phyloP scores from a whole-genome alignment of 306 rosid genomes.

The Begonia fuchsioides region DNA sequence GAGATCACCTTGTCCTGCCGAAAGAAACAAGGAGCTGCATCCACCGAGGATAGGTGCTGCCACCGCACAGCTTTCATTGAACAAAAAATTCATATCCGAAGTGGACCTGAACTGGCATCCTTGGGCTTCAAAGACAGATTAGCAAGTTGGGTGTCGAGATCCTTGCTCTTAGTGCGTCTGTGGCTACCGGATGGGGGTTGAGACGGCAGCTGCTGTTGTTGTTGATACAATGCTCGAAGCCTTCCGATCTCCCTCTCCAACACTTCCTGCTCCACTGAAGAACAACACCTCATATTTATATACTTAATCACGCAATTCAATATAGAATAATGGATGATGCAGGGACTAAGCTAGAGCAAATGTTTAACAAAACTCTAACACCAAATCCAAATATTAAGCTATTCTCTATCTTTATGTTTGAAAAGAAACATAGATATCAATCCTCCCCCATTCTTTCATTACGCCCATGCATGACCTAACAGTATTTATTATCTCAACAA shows the following conservation, averaged over 20 bases:
- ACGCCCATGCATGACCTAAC: too few species aligned
- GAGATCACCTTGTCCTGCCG: conserved; percentile 47
- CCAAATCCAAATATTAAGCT: too few species aligned
- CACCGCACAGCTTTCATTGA: conserved; percentile 23
- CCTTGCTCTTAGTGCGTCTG: conserved; percentile 78
- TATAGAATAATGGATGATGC: too few species aligned
- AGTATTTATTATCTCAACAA: too few species aligned
- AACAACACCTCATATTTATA: too few species aligned
- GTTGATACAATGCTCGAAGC: conserved; percentile 60
- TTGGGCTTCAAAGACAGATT: conserved; percentile 77
- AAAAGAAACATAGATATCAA: too few species aligned
- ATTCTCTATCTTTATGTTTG: too few species aligned
- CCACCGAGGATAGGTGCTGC: conserved; percentile 17
- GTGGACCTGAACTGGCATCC: conserved; percentile 61
- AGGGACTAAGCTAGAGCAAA: too few species aligned
- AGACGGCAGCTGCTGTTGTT: conserved; percentile 41
- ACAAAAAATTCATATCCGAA: conserved; percentile 41
- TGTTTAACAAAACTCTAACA: too few species aligned
- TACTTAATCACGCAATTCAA: too few species aligned
- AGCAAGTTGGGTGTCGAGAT: conserved; percentile 80
- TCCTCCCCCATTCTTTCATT: too few species aligned
- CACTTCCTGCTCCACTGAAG: conserved; percentile 97
- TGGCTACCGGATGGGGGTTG: conserved; percentile 47
- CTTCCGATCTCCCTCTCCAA: conserved; percentile 96
- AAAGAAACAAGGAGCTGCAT: conserved; percentile 20